Evolutionary conservation across 768 basidiomycete species (phyloP).

Genomic region (Tricholoma sp.): DNA sequence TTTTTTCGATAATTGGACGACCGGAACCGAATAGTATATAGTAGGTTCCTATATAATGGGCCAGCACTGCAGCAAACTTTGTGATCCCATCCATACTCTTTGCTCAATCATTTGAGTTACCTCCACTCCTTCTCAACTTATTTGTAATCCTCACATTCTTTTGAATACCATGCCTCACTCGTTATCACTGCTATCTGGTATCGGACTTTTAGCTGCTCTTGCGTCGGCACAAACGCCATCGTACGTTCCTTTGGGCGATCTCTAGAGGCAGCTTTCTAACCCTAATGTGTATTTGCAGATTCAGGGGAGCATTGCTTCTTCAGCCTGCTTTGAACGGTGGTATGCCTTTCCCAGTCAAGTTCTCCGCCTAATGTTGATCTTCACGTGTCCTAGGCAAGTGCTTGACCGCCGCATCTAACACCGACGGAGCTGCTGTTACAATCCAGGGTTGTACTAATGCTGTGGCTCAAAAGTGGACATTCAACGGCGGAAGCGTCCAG

Average conservation of each 20-base stretch:
- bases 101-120: background rate
- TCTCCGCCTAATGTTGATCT: background rate
- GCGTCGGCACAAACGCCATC: constrained; percentile 24
- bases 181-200: background rate
- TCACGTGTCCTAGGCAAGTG: constrained; percentile 36
- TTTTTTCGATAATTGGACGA: too few species aligned
- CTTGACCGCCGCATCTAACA: constrained; percentile 44
- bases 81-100: background rate
- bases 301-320: constrained; percentile 36
- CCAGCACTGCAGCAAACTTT: background rate
- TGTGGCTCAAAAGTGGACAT: constrained; percentile 45
- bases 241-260: background rate
- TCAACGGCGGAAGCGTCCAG: constrained; percentile 35
- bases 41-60: background rate
- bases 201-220: constrained; percentile 10
- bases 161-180: background rate
- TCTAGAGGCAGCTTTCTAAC: background rate
- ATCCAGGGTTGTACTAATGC: constrained; percentile 42
- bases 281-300: constrained; percentile 23
- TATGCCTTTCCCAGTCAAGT: constrained; percentile 14
- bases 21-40: background rate
- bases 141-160: background rate
- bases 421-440: constrained; percentile 42
- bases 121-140: background rate
- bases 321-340: constrained; percentile 39